phyloP scores from a whole-genome alignment of 805 yeast species.

The Yarrowia porcina region DNA sequence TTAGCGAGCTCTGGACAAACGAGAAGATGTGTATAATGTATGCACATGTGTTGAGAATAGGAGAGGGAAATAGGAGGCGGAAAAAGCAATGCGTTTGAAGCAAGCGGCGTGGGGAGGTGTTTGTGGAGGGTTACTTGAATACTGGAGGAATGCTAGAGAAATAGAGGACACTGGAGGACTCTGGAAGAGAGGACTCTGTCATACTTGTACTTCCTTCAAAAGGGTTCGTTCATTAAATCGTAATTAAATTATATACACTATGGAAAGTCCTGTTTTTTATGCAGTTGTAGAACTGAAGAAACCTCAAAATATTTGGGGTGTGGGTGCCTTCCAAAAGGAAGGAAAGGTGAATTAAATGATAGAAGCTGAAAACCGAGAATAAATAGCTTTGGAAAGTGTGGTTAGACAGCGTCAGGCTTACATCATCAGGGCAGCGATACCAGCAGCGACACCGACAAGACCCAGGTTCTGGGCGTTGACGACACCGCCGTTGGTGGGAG shows the following conservation, averaged over 20 bases:
- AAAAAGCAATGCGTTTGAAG: no score
- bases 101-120: no score
- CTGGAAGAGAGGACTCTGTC: no score
- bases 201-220: no score
- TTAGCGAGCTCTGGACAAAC: neutral
- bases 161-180: no score
- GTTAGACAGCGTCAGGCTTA: neutral
- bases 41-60: neutral
- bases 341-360: neutral
- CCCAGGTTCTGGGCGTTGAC: constrained; percentile 20
- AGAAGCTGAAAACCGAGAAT: neutral
- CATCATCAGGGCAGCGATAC: constrained; percentile 26
- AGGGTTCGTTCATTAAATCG: neutral
- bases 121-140: no score
- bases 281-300: neutral
- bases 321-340: neutral
- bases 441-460: constrained; percentile 15
- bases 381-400: neutral
- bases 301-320: neutral
- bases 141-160: no score
- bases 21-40: no score
- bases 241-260: constrained; percentile 17
- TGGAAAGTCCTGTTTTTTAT: constrained; percentile 1
- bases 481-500: constrained; percentile 24
- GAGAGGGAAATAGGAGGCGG: neutral